Evolutionary conservation across 2,329 filamentous ascomycete genomes (phyloP).

Genomic region (Cladophialophora exuberans): DNA sequence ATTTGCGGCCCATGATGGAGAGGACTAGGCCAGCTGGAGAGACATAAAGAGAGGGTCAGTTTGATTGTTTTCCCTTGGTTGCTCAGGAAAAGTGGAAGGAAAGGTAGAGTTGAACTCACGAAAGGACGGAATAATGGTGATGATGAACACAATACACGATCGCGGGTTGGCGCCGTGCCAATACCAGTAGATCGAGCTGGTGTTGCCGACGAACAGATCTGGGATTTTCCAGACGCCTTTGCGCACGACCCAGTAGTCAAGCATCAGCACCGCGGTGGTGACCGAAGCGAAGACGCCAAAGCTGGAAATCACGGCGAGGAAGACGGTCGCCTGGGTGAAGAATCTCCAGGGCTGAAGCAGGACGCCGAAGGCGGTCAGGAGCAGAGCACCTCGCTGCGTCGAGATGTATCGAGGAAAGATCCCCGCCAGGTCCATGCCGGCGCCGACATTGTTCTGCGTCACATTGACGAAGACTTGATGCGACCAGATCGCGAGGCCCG

Average conservation of each 20-base stretch:
- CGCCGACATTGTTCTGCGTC: not conserved
- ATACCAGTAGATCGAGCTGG: not conserved
- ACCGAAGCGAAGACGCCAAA: not conserved
- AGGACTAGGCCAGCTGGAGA: not conserved
- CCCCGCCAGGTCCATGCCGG: not conserved
- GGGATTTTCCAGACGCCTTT: not conserved
- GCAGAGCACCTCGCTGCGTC: not conserved
- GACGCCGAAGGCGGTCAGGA: not conserved
- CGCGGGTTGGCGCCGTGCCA: not conserved
- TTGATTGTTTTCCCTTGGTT: too few relatives aligned
- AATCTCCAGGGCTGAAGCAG: not conserved
- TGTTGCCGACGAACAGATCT: not conserved
- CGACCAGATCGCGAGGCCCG: not conserved
- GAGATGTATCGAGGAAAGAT: not conserved
- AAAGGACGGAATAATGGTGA: not conserved
- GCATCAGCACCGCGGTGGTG: not conserved
- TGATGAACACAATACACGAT: not conserved
- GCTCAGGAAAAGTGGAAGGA: not conserved
- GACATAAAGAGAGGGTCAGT: too few relatives aligned
- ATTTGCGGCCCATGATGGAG: not conserved
- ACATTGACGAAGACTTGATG: not conserved
- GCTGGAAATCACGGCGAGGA: not conserved
- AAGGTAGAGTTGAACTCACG: not conserved
- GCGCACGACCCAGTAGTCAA: not conserved
- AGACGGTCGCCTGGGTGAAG: not conserved